Base-by-base conservation (phyloP, 2,329 filamentous ascomycete species). In the Nannizziopsis arthrosporioides region DNA sequence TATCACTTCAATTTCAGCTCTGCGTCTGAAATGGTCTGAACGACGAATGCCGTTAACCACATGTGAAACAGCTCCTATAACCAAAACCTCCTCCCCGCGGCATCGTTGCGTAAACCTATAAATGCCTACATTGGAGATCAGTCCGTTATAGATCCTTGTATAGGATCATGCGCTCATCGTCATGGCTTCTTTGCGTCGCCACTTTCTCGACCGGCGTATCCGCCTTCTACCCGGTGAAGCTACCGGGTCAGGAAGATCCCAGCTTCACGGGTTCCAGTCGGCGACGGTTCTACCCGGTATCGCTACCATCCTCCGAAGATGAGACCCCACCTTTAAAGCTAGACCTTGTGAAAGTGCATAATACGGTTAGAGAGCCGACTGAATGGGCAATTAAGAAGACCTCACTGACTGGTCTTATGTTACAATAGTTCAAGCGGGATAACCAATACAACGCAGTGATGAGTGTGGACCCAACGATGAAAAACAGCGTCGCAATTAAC, bases 401-500 rank as follows among this genome's bases (percentile, higher is more conserved):
- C 18, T 30, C 42, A 22, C 42, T 60, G 56, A 44, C 59, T 7
- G 22, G 22, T 27, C 7, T 27, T 7, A 27, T 27, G 22, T 27
- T 27, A 27, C 7, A n/a, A 57, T 56, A 64, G 46, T 53, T 60
- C 30, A 66, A 64, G 19, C 71, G 74, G 38, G 65, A 71, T 50
- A 75, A 77, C 56, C 56, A 59, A 2, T 77, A 73, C 59, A 61
- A 65, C 6, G 69, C 76, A 9, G 56, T 68, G 34, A 54, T 63
- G 47, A 64, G 68, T 6, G 59, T 62, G 15, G 59, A 59, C 1
- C 69, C 72, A 1, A 62, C 60, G 11, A 57, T 68, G 48, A 52
- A 65, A 11, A 68, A 74, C 51, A 75, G 72, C 49, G 65, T 72
- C 31, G 69, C 72, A 1, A 65, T 78, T 34, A 62, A 75, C 49